A percentile compares a stretch with the other conserved stretches of the same genome.
Evolutionary conservation across 441 rosid genomes (phyloP).

Genomic region (Populus hybrid): DNA sequence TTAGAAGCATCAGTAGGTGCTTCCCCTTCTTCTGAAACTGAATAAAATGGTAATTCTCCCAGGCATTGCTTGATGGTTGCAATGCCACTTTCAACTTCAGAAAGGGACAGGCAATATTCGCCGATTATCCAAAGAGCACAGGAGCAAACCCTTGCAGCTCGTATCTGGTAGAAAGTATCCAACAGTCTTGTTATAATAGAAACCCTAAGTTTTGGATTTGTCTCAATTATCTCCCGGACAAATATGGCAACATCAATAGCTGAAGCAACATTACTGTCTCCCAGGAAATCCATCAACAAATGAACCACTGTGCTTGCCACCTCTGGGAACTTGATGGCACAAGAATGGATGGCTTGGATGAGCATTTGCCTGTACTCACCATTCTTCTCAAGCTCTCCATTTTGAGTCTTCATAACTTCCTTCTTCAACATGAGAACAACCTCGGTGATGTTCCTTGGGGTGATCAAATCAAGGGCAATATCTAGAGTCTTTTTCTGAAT

Average conservation of each 20-base stretch:
- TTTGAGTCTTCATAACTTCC: conserved; percentile 91
- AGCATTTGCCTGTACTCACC: conserved; percentile 95
- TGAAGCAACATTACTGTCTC: conserved; percentile 83
- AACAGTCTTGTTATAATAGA: conserved; percentile 77
- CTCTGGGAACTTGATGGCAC: conserved; percentile 92
- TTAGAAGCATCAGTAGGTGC: conserved; percentile 43
- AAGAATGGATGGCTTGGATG: conserved; percentile 87
- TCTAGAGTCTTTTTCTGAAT: conserved; percentile 80
- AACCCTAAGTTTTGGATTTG: conserved; percentile 79
- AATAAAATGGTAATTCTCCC: conserved; percentile 80
- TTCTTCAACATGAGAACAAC: conserved; percentile 80
- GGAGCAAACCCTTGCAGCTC: conserved; percentile 82
- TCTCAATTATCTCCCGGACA: conserved; percentile 85
- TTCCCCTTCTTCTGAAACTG: conserved; percentile 60
- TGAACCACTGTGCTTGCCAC: conserved; percentile 95
- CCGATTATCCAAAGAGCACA: conserved; percentile 95
- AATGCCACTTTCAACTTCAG: conserved; percentile 82
- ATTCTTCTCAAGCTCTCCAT: conserved; percentile 89
- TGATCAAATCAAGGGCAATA: conserved; percentile 76
- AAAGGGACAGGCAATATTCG: conserved; percentile 81
- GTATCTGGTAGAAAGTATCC: conserved; percentile 86
- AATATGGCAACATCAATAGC: conserved; percentile 81
- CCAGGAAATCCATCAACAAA: conserved; percentile 91
- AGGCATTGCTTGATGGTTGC: conserved; percentile 83
- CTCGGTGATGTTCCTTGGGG: conserved; percentile 72